These are phyloP conservation scores for Amphichorda felina DNA, from an alignment of 2,329 filamentous ascomycete species.

Conservation along the genomic window DNA sequence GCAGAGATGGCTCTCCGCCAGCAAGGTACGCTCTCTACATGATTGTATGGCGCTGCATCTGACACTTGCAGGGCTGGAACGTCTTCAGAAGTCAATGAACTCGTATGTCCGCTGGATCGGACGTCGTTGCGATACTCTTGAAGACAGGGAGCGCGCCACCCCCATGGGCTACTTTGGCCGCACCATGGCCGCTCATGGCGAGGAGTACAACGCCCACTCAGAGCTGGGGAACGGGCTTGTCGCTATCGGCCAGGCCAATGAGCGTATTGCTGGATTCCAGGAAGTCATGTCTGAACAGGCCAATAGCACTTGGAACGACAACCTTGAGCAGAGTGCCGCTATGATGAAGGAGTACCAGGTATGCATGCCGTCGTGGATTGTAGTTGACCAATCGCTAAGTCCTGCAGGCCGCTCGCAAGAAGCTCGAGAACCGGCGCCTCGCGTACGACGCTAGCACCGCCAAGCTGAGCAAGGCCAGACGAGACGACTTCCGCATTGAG, in stretches of 20 bases:
- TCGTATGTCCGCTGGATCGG: conserved; percentile 80
- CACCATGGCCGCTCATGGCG: conserved; percentile 78
- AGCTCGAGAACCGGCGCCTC: conserved; percentile 79
- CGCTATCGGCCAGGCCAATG: conserved; percentile 72
- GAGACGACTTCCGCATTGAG: conserved; percentile 85
- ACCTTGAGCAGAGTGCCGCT: conserved; percentile 75
- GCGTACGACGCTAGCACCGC: conserved; percentile 82
- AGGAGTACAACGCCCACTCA: conserved; percentile 84
- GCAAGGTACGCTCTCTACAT: conserved; percentile 51
- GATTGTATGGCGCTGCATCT: neutral
- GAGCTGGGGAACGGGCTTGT: conserved; percentile 83
- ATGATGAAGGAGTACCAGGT: conserved; percentile 99
- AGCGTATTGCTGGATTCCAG: conserved; percentile 75
- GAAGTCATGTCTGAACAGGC: conserved; percentile 70
- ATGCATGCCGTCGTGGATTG: conserved; percentile 15
- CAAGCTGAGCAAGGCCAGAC: conserved; percentile 89
- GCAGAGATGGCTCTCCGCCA: conserved; percentile 81
- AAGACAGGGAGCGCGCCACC: conserved; percentile 79
- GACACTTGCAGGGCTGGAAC: conserved; percentile 62
- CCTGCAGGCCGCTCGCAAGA: conserved; percentile 63
- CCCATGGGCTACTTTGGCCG: conserved; percentile 71
- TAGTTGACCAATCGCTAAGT: neutral
- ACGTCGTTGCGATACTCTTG: conserved; percentile 64
- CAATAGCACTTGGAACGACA: conserved; percentile 78
- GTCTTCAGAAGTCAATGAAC: conserved; percentile 75